A percentile compares a stretch with the other conserved stretches of the same genome.
Evolutionary conservation across 225 moss, liverwort and hornwort species (phyloP).

Genomic region (Marchantia paleacea): DNA sequence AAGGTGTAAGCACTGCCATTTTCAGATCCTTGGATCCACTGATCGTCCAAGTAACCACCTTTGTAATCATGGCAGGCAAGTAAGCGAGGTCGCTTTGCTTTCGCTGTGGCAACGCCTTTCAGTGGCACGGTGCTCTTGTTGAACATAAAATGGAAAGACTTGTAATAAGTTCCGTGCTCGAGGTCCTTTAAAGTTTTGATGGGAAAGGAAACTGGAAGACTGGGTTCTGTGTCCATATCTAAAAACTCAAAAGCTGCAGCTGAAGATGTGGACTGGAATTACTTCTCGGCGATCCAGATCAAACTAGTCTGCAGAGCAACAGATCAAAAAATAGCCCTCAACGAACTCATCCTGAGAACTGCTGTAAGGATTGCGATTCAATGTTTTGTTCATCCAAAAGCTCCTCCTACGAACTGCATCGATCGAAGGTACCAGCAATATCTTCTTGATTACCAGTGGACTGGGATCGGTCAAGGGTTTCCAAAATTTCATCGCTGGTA

Average conservation of each 20-base stretch:
- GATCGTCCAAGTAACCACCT: conserved; percentile 59
- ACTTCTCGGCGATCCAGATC: background rate
- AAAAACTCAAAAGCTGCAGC: background rate
- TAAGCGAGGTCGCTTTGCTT: conserved; percentile 52
- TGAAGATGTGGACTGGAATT: too few relatives aligned
- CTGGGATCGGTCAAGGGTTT: too few relatives aligned
- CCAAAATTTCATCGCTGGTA: too few relatives aligned
- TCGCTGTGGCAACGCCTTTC: conserved; percentile 17
- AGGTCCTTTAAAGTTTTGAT: conserved; percentile 38
- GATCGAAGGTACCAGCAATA: background rate
- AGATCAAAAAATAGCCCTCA: background rate
- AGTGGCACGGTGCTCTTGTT: conserved; percentile 60
- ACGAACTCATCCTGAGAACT: background rate
- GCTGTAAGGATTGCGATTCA: background rate
- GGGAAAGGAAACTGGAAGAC: conserved; percentile 31
- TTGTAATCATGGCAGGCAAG: conserved; percentile 84
- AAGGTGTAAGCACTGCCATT: conserved; percentile 47
- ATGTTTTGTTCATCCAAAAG: background rate
- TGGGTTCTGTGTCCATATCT: conserved; percentile 10
- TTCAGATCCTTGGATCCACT: conserved; percentile 55
- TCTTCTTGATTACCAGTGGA: background rate
- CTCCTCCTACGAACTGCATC: background rate
- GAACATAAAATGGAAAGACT: conserved; percentile 50
- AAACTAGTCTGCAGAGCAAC: background rate
- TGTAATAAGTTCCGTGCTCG: conserved; percentile 36